Evolutionary conservation across 1,284 basidiomycete genomes (phyloP).

Genomic region (Amylostereum chailletii): DNA sequence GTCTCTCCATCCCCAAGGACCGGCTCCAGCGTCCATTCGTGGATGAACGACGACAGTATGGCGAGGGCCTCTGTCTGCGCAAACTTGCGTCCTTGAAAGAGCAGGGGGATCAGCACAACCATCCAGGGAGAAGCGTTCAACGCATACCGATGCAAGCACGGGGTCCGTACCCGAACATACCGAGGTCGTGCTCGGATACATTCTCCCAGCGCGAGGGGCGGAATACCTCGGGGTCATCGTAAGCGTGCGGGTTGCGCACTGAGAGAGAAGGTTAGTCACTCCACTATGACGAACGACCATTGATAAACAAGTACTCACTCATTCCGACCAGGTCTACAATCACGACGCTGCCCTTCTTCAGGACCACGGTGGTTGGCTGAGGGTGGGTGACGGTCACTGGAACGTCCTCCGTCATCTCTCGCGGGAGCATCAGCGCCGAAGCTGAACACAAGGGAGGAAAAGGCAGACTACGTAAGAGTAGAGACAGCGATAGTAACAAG

Average conservation of each 20-base stretch:
- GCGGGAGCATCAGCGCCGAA: constrained; percentile 11
- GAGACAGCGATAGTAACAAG: background rate
- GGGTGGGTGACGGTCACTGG: constrained; percentile 11
- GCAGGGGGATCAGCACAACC: background rate
- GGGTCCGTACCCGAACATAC: constrained; percentile 20
- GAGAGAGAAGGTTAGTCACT: background rate
- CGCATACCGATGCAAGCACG: constrained; percentile 19
- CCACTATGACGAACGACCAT: background rate
- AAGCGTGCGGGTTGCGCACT: constrained; percentile 20
- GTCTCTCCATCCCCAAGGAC: constrained; percentile 9
- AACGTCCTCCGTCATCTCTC: constrained; percentile 14
- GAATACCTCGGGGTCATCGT: constrained; percentile 16
- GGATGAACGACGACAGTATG: constrained; percentile 18
- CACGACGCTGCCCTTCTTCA: constrained; percentile 16
- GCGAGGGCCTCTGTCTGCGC: constrained; percentile 18
- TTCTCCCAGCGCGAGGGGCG: constrained; percentile 20
- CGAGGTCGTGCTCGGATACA: constrained; percentile 15
- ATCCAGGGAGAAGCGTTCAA: background rate
- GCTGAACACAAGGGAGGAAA: constrained; percentile 9
- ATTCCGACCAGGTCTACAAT: constrained; percentile 19
- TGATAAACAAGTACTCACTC: constrained; percentile 14
- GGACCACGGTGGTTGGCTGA: constrained; percentile 8
- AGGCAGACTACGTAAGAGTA: background rate
- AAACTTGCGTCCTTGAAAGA: constrained; percentile 15
- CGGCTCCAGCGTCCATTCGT: constrained; percentile 20